A percentile compares a stretch with the other conserved stretches of the same genome.
Conservation (phyloP, 352 stramenopile genomes). For the Phytophthora niederhauseri region DNA sequence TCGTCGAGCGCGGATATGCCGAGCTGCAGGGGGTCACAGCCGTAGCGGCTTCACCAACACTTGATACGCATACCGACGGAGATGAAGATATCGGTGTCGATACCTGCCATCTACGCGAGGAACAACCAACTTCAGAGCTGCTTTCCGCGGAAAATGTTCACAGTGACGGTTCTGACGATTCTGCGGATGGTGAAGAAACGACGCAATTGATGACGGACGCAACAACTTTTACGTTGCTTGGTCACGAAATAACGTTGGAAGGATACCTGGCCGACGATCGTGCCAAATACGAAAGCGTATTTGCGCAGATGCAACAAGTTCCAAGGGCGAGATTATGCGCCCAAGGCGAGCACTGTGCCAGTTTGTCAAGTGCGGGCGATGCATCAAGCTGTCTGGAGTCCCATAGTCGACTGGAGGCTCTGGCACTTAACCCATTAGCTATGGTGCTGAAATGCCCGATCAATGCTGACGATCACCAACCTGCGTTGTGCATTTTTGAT, state of each 20-base stretch:
- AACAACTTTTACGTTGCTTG: not conserved
- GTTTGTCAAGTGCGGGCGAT: not conserved
- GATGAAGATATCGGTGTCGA: no score
- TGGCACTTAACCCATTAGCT: not conserved
- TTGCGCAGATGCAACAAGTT: not conserved
- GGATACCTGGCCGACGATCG: not conserved
- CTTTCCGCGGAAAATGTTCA: no score
- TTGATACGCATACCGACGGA: no score
- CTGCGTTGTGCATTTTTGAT: not conserved
- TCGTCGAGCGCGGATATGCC: not conserved
- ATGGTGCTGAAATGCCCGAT: conserved; percentile 5
- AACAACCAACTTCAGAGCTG: no score
- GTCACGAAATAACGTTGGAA: not conserved
- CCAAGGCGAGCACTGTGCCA: not conserved
- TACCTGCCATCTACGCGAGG: no score
- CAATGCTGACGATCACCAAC: not conserved
- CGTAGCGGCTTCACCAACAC: no score
- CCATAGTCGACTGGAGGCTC: not conserved
- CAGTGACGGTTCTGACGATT: no score
- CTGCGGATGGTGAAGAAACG: no score
- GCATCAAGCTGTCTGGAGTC: not conserved
- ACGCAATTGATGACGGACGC: no score
- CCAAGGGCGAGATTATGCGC: not conserved
- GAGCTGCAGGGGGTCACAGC: not conserved
- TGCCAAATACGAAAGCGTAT: not conserved